Percentiles rank a stretch among this genome's conserved stretches.
Conservation (phyloP, 2,329 filamentous ascomycete species). For the Gaeumannomyces sp. region DNA sequence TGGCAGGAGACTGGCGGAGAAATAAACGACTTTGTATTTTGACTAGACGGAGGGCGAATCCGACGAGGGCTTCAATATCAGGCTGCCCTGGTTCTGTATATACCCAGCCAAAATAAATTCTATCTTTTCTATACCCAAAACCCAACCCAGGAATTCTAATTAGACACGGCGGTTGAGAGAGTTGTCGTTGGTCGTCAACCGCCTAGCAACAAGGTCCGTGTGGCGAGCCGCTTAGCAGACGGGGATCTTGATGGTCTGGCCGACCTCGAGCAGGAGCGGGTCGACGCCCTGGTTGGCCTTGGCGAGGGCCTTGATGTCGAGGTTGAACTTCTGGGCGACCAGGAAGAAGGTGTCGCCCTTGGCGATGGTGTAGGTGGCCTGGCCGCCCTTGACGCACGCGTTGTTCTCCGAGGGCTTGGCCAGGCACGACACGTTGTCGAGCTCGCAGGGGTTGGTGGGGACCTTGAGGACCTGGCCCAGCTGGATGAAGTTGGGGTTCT, state of each 20-base stretch:
- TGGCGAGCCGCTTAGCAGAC: background rate
- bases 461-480: conserved; percentile 4
- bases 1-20: too few species aligned
- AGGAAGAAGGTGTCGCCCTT: conserved; percentile 7
- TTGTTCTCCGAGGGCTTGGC: background rate
- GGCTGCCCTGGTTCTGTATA: background rate
- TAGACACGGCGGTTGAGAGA: background rate
- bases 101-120: background rate
- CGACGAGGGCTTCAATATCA: background rate
- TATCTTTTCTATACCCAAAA: background rate
- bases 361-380: background rate
- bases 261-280: conserved; percentile 3
- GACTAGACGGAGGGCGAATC: background rate
- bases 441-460: conserved; percentile 4
- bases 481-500: background rate
- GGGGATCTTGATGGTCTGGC: conserved; percentile 6
- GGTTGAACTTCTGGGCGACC: conserved; percentile 3
- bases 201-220: background rate
- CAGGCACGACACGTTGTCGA: conserved; percentile 9
- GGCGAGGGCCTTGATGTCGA: conserved; percentile 5
- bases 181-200: too few species aligned
- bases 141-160: background rate
- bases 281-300: conserved; percentile 5
- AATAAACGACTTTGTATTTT: background rate
- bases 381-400: background rate